Conservation (phyloP, 2,329 filamentous ascomycete genomes). For the Fusarium buxicola region DNA sequence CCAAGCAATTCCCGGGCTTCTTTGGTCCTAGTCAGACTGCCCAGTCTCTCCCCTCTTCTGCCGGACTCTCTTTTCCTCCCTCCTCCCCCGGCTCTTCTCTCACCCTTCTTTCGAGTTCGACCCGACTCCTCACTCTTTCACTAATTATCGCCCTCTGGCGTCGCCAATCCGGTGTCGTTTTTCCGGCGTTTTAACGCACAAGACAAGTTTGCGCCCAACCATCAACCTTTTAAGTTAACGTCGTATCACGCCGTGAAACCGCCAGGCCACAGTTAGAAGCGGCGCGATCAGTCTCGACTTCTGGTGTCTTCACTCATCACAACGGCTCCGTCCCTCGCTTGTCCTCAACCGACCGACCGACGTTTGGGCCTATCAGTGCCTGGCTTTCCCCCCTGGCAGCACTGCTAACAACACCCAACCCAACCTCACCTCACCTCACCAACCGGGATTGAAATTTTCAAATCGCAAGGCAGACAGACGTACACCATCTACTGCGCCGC, state of each 20-base stretch:
- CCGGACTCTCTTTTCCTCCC: constrained; percentile 25
- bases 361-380: constrained; percentile 18
- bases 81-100: constrained; percentile 17
- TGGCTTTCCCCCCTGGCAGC: constrained; percentile 13
- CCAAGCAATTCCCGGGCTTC: constrained; percentile 28
- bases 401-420: constrained; percentile 10
- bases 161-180: constrained; percentile 17
- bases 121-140: constrained; percentile 16
- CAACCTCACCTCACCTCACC: constrained; percentile 4
- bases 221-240: constrained; percentile 11
- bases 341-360: constrained; percentile 21
- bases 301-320: constrained; percentile 15
- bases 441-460: constrained; percentile 18
- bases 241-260: constrained; percentile 8
- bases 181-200: constrained; percentile 15
- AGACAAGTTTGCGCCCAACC: constrained; percentile 18
- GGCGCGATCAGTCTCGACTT: constrained; percentile 20
- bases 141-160: constrained; percentile 18
- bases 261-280: constrained; percentile 28
- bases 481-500: constrained; percentile 6
- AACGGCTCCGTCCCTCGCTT: constrained; percentile 15
- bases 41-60: constrained; percentile 14
- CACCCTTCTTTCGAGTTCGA: constrained; percentile 25
- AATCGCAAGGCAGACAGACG: constrained; percentile 23
- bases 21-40: constrained; percentile 31